Conservation (phyloP, 257 asterid genomes). For the Pogostemon cablin region DNA sequence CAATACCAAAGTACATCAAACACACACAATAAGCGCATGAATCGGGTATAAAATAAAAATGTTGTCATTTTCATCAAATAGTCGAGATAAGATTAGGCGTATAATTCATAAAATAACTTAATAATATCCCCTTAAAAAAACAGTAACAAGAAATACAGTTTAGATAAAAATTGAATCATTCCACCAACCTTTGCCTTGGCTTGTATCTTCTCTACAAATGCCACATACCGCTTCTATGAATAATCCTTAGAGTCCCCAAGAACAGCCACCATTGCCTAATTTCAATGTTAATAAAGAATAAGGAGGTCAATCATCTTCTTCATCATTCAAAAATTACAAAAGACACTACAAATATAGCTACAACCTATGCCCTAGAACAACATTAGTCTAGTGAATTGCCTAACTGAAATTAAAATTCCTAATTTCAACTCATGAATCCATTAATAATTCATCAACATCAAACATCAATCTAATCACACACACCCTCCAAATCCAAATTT, state of each 20-base stretch:
- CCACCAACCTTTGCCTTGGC: constrained; percentile 69
- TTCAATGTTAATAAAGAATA: background rate
- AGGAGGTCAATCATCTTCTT: background rate
- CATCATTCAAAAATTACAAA: background rate
- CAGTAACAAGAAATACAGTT: background rate
- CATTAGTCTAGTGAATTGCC: background rate
- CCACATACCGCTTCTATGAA: constrained; percentile 66
- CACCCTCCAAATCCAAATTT: background rate
- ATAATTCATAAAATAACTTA: background rate
- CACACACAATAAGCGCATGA: background rate
- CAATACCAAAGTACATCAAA: background rate
- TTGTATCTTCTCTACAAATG: constrained; percentile 65
- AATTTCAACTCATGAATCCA: background rate
- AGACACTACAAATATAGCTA: background rate
- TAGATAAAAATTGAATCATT: background rate
- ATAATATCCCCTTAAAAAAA: no score
- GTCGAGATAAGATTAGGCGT: background rate
- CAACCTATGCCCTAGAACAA: background rate
- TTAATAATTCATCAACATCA: background rate
- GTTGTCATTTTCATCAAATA: background rate
- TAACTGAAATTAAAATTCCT: background rate
- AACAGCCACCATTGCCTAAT: constrained; percentile 74
- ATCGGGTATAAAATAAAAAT: background rate
- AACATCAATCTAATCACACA: background rate
- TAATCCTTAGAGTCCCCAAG: constrained; percentile 78